Conservation (phyloP, 805 yeast species). For the Candida insectorum region DNA sequence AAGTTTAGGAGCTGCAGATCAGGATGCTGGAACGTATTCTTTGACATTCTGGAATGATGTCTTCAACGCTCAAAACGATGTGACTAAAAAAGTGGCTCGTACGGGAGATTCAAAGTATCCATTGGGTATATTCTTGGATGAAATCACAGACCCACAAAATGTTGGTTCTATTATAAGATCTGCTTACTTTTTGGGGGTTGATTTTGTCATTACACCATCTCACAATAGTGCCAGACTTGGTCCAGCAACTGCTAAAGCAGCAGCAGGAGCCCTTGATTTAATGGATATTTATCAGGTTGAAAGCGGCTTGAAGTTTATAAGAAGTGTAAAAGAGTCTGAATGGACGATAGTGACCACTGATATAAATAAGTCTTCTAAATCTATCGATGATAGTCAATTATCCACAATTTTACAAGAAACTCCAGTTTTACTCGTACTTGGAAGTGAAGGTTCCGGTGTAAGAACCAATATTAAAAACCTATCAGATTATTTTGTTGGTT, state of each 20-base stretch:
- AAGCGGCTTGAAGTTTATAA: slow-evolving; percentile 64
- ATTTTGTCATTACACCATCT: slow-evolving; percentile 67
- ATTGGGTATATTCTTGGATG: slow-evolving; percentile 72
- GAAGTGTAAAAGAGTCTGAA: slow-evolving; percentile 48
- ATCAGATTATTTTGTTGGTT: slow-evolving; percentile 50
- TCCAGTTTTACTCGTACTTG: slow-evolving; percentile 73
- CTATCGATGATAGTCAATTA: slow-evolving; percentile 42
- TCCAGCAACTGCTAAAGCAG: slow-evolving; percentile 74
- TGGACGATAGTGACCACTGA: slow-evolving; percentile 74
- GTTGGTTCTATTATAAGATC: slow-evolving; percentile 80
- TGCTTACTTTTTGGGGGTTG: slow-evolving; percentile 80
- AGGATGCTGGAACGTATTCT: slow-evolving; percentile 4
- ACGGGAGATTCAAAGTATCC: slow-evolving; percentile 39
- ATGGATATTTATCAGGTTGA: slow-evolving; percentile 56
- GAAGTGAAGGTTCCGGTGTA: slow-evolving; percentile 84
- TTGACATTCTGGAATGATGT: slow-evolving; percentile 8
- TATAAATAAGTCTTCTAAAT: slow-evolving; percentile 31
- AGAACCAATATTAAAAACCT: slow-evolving; percentile 59
- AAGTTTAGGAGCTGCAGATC: slow-evolving; percentile 24
- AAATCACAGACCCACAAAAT: slow-evolving; percentile 82
- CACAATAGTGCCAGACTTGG: slow-evolving; percentile 71
- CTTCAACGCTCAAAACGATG: slow-evolving; percentile 6
- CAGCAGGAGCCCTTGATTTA: slow-evolving; percentile 82
- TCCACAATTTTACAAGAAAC: slow-evolving; percentile 37
- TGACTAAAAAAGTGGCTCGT: slow-evolving; percentile 17